Conservation (phyloP, 192 early-diverging fungal species). For the Phlyctochytrium planicorne region DNA sequence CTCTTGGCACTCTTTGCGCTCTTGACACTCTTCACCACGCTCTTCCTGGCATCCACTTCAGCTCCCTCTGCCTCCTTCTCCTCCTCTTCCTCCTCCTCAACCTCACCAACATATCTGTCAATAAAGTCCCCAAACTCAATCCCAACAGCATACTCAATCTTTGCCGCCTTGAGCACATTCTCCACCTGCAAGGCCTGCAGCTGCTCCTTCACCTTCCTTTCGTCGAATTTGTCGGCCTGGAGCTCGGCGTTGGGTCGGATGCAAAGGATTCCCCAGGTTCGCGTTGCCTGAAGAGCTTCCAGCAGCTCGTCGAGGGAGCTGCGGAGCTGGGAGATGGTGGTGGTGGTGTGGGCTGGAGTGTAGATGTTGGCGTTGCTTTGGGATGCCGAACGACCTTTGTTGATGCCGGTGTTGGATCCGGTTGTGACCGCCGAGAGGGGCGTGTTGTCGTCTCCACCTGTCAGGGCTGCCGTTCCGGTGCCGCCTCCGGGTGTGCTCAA, state of each 20-base stretch:
- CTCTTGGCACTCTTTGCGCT: not conserved
- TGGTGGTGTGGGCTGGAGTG: not conserved
- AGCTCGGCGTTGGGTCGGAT: slow-evolving; percentile 67
- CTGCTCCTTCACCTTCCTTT: slow-evolving; percentile 64
- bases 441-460: not conserved
- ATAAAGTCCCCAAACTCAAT: slow-evolving; percentile 72
- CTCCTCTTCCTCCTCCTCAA: not conserved
- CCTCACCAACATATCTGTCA: slow-evolving; percentile 55
- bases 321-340: slow-evolving; percentile 14
- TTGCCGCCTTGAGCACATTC: slow-evolving; percentile 62
- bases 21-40: not conserved
- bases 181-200: slow-evolving; percentile 64
- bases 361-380: slow-evolving; percentile 8
- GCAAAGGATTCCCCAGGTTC: slow-evolving; percentile 28
- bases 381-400: too few species aligned
- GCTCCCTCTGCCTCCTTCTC: not conserved
- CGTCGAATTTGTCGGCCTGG: slow-evolving; percentile 63
- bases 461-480: not conserved
- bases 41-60: not conserved
- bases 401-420: slow-evolving; percentile 6
- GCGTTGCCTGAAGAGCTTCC: slow-evolving; percentile 18
- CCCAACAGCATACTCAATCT: slow-evolving; percentile 65
- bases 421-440: not conserved
- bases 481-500: not conserved
- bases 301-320: slow-evolving; percentile 26